Conservation (phyloP, 2,329 filamentous ascomycete species). For the Parastagonospora avenae region DNA sequence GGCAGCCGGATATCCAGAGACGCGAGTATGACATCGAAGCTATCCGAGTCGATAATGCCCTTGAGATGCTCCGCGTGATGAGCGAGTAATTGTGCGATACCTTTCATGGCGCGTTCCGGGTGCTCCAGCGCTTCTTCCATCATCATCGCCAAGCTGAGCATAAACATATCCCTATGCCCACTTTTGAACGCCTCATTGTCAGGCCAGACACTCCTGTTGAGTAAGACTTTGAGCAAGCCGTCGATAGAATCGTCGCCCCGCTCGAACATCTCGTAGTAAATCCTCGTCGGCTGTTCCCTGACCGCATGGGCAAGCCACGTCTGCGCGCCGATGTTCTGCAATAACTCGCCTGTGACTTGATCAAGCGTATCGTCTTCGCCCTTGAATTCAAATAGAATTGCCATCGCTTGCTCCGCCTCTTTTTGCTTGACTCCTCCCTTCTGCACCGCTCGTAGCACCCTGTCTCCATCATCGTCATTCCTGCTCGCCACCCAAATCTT, state of each 20-base stretch:
- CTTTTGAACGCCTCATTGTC: slow-evolving; percentile 51
- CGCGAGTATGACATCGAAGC: slow-evolving; percentile 82
- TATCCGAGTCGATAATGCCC: slow-evolving; percentile 71
- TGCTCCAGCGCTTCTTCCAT: slow-evolving; percentile 88
- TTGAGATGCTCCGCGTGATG: slow-evolving; percentile 60
- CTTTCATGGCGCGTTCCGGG: slow-evolving; percentile 65
- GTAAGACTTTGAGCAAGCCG: slow-evolving; percentile 48
- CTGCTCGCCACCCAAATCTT: slow-evolving; percentile 41
- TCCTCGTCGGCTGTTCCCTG: slow-evolving; percentile 46
- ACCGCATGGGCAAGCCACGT: slow-evolving; percentile 47
- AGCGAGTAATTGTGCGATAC: slow-evolving; percentile 63
- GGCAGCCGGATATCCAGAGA: slow-evolving; percentile 85
- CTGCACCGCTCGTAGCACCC: slow-evolving; percentile 39
- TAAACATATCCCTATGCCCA: slow-evolving; percentile 64
- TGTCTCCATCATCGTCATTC: slow-evolving; percentile 49
- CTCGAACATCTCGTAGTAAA: slow-evolving; percentile 52
- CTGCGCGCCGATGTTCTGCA: slow-evolving; percentile 46
- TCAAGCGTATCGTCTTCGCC: slow-evolving; percentile 50
- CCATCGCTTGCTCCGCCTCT: slow-evolving; percentile 48
- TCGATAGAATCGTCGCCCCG: slow-evolving; percentile 54
- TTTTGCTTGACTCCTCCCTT: slow-evolving; percentile 40
- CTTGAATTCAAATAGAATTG: slow-evolving; percentile 49
- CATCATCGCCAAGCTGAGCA: slow-evolving; percentile 81
- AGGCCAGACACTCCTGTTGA: slow-evolving; percentile 51
- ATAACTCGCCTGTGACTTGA: slow-evolving; percentile 46